phyloP scores from a whole-genome alignment of 176 grass and related monocot genomes.

The Microstegium vimineum region DNA sequence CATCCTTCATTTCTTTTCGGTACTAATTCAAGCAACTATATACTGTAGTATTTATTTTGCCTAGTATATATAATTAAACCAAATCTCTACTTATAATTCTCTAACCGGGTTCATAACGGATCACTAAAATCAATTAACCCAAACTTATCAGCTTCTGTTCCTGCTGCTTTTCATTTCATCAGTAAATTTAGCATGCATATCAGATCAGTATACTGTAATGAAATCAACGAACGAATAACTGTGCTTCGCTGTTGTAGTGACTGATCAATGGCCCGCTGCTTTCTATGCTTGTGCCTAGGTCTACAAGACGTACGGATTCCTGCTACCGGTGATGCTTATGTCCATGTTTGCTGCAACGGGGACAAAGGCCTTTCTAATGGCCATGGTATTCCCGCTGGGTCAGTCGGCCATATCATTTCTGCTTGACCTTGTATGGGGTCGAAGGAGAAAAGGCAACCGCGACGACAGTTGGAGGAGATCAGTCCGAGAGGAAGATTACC shows the following conservation, averaged over 20 bases:
- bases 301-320: conserved; percentile 48
- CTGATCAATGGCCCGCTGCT: neutral
- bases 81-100: neutral
- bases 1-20: neutral
- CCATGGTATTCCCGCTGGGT: conserved; percentile 65
- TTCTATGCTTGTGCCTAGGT: conserved; percentile 28
- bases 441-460: conserved; percentile 23
- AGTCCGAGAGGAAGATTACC: conserved; percentile 11
- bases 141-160: neutral
- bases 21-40: neutral
- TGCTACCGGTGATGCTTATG: conserved; percentile 59
- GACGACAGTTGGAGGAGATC: conserved; percentile 10
- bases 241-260: neutral
- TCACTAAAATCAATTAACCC: neutral
- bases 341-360: conserved; percentile 64
- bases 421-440: conserved; percentile 45
- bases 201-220: too few species aligned
- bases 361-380: conserved; percentile 76
- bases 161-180: neutral
- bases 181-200: neutral
- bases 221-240: neutral
- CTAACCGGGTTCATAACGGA: neutral
- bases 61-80: neutral
- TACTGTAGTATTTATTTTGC: neutral
- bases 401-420: conserved; percentile 64